phyloP scores from a whole-genome alignment of 176 grass and related monocot species.

The Pontederia crassipes region DNA sequence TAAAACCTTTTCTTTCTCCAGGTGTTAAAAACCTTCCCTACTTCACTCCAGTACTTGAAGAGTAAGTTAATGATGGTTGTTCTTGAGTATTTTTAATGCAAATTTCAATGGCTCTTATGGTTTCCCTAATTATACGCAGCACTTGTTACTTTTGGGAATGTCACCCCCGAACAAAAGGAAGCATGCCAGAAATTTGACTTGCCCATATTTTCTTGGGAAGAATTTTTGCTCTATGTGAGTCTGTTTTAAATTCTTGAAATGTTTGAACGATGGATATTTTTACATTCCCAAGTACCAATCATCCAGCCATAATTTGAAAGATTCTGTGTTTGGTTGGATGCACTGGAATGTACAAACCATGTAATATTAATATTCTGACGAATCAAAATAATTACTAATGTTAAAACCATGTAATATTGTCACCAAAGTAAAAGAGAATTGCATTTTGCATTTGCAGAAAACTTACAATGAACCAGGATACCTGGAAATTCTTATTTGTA shows the following conservation, averaged over 20 bases:
- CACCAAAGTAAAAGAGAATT: too few relatives aligned
- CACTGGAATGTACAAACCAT: too few relatives aligned
- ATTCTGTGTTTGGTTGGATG: too few relatives aligned
- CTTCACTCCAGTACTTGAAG: constrained; percentile 57
- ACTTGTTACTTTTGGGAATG: constrained; percentile 75
- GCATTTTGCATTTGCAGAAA: too few relatives aligned
- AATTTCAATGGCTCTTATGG: neutral
- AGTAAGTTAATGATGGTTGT: constrained; percentile 39
- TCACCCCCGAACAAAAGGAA: constrained; percentile 63
- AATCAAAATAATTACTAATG: too few relatives aligned
- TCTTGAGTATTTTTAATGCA: constrained; percentile 2
- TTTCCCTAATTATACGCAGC: constrained; percentile 23
- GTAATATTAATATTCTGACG: too few relatives aligned
- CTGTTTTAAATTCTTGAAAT: constrained; percentile 1
- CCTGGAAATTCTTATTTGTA: too few relatives aligned
- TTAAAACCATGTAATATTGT: too few relatives aligned
- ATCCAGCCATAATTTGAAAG: too few relatives aligned
- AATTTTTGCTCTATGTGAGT: constrained; percentile 65
- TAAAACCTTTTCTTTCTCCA: constrained; percentile 22
- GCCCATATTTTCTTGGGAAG: constrained; percentile 82
- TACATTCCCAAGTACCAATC: too few relatives aligned
- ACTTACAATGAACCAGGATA: too few relatives aligned
- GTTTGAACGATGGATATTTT: neutral
- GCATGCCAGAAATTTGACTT: constrained; percentile 48
- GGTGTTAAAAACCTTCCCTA: constrained; percentile 67